A percentile compares a stretch with the other conserved stretches of the same genome.
Conservation (phyloP, 768 basidiomycete species). For the Hericium rajendrae region DNA sequence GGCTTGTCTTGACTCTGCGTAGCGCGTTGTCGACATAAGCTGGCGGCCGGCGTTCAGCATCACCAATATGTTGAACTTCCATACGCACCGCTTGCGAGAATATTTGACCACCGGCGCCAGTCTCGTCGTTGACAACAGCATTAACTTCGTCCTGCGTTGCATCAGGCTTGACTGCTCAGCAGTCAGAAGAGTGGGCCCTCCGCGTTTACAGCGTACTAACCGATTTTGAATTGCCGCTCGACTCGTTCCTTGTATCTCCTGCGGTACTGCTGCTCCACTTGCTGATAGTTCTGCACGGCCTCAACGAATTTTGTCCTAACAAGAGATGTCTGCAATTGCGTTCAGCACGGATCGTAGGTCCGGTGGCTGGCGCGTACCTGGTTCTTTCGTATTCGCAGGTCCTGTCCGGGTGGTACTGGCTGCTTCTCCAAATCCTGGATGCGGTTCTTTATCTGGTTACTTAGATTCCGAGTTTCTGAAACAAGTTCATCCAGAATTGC, state of each 20-base stretch:
- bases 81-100: conserved; percentile 75
- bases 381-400: conserved; percentile 67
- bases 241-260: conserved; percentile 71
- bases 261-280: conserved; percentile 73
- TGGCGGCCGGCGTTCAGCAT: conserved; percentile 18
- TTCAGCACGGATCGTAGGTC: background rate
- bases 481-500: conserved; percentile 61
- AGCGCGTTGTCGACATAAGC: conserved; percentile 72
- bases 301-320: conserved; percentile 57
- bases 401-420: conserved; percentile 51
- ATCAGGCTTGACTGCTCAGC: conserved; percentile 71
- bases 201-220: conserved; percentile 26
- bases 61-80: background rate
- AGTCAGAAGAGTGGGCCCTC: background rate
- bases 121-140: conserved; percentile 79
- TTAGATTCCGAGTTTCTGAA: conserved; percentile 61
- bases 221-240: conserved; percentile 83
- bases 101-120: conserved; percentile 59
- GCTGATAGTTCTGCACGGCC: conserved; percentile 77
- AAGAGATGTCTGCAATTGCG: conserved; percentile 9
- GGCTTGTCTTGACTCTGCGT: conserved; percentile 72
- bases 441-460: conserved; percentile 57
- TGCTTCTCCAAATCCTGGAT: conserved; percentile 65
- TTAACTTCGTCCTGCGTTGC: conserved; percentile 83
- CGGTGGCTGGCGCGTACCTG: conserved; percentile 37